These are phyloP conservation scores for Umbelopsis sp. DNA, from an alignment of 371 early-diverging fungal genomes.

Conservation along the genomic window DNA sequence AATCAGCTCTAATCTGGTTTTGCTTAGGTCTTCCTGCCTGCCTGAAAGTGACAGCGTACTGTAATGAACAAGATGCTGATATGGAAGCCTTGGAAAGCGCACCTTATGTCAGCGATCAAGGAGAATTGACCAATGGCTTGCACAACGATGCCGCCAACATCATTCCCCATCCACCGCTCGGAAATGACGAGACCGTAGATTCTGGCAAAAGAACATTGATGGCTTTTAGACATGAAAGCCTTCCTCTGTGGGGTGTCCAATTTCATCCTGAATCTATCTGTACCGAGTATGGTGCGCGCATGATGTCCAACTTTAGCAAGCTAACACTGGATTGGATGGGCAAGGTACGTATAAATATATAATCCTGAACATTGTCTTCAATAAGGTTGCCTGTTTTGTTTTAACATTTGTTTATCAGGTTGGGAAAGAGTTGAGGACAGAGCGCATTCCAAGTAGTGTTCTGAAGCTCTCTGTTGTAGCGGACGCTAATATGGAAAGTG, in stretches of 20 bases:
- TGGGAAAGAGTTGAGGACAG: neutral
- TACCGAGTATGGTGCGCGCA: constrained; percentile 71
- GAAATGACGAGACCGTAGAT: too few species aligned
- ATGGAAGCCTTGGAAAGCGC: constrained; percentile 40
- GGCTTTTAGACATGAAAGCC: constrained; percentile 75
- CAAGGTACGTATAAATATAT: constrained; percentile 23
- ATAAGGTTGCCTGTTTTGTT: neutral
- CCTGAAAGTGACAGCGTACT: constrained; percentile 61
- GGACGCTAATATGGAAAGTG: neutral
- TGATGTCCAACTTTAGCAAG: constrained; percentile 76
- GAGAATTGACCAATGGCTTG: constrained; percentile 12
- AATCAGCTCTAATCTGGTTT: constrained; percentile 16
- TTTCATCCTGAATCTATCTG: constrained; percentile 97
- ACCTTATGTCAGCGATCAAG: constrained; percentile 33
- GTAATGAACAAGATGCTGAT: constrained; percentile 51
- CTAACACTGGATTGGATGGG: constrained; percentile 53
- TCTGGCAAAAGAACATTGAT: constrained; percentile 60
- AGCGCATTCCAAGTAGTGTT: neutral
- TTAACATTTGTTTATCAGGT: neutral
- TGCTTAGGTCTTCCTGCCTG: constrained; percentile 61
- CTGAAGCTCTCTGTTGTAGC: constrained; percentile 1
- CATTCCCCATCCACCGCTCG: constrained; percentile 25
- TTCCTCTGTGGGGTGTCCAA: constrained; percentile 91
- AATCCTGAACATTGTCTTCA: neutral
- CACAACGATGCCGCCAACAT: constrained; percentile 28